These are phyloP conservation scores for Candida mesenterica DNA, from an alignment of 1,139 yeast genomes.

Conservation along the genomic window DNA sequence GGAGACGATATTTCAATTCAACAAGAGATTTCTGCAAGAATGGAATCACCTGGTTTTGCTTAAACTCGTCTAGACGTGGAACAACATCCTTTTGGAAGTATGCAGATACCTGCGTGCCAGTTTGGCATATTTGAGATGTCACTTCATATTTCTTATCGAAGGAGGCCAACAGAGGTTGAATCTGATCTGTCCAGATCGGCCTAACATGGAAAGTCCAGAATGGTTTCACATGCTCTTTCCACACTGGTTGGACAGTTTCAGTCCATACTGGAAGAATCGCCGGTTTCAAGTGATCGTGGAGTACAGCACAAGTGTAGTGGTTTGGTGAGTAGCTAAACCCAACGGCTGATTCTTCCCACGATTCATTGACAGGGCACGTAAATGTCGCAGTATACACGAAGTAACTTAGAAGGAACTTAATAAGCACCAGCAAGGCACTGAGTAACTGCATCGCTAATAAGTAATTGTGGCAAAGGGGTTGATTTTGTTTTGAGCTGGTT, in stretches of 20 bases:
- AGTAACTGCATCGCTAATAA: not conserved
- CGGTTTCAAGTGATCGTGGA: conserved; percentile 4
- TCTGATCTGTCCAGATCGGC: not conserved
- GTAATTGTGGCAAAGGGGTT: no score
- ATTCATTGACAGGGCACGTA: conserved; percentile 7
- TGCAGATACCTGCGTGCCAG: no score
- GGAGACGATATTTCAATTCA: conserved; percentile 1
- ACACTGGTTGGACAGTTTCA: not conserved
- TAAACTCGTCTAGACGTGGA: not conserved
- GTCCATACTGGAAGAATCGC: not conserved
- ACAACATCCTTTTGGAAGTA: not conserved
- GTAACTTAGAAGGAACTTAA: conserved; percentile 6
- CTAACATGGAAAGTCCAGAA: conserved; percentile 1
- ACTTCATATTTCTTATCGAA: no score
- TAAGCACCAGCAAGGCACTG: not conserved
- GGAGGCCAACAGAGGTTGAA: no score
- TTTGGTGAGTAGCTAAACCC: conserved; percentile 5
- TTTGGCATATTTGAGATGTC: no score
- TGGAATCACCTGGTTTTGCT: conserved; percentile 5
- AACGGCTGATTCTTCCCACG: conserved; percentile 1
- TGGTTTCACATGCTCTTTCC: conserved; percentile 4
- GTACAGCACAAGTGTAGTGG: conserved; percentile 4
- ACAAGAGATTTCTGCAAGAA: conserved; percentile 1
- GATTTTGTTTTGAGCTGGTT: no score
- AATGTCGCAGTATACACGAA: conserved; percentile 9